These are phyloP conservation scores for Pleurotus eryngii DNA, from an alignment of 768 basidiomycete species.

Conservation along the genomic window DNA sequence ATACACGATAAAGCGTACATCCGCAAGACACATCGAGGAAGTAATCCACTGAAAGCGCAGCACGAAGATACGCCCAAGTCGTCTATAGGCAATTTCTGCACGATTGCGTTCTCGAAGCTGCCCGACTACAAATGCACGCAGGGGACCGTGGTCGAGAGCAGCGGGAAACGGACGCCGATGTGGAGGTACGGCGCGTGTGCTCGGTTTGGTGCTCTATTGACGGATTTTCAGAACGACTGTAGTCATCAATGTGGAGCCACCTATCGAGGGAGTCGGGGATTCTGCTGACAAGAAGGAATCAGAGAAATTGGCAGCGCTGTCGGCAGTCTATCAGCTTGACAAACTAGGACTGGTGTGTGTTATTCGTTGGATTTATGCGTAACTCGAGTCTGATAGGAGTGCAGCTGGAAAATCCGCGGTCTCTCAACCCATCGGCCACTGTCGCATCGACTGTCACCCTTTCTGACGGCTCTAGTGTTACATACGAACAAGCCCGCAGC, in stretches of 20 bases:
- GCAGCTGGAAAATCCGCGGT: constrained; percentile 38
- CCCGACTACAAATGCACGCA: constrained; percentile 31
- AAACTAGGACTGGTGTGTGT: constrained; percentile 58
- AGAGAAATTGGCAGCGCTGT: constrained; percentile 71
- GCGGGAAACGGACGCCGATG: constrained; percentile 20
- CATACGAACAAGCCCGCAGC: constrained; percentile 69
- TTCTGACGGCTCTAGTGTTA: constrained; percentile 61
- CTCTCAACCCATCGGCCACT: constrained; percentile 19
- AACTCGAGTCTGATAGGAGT: neutral
- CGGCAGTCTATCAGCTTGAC: constrained; percentile 70
- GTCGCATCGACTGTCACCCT: constrained; percentile 27
- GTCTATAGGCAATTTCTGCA: constrained; percentile 38
- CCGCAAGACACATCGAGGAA: constrained; percentile 24
- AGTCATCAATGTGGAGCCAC: constrained; percentile 31
- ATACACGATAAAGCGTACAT: constrained; percentile 33
- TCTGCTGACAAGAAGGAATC: constrained; percentile 56
- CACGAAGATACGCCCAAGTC: constrained; percentile 35
- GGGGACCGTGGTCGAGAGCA: constrained; percentile 23
- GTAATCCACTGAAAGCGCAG: constrained; percentile 25
- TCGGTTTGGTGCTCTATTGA: neutral
- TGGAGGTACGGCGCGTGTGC: constrained; percentile 39
- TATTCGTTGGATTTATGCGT: neutral
- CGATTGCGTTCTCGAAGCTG: constrained; percentile 20
- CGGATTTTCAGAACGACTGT: constrained; percentile 6
- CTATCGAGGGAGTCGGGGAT: constrained; percentile 63